Conservation (phyloP, 169 alveolate species). For the Nephromyces sp. region DNA sequence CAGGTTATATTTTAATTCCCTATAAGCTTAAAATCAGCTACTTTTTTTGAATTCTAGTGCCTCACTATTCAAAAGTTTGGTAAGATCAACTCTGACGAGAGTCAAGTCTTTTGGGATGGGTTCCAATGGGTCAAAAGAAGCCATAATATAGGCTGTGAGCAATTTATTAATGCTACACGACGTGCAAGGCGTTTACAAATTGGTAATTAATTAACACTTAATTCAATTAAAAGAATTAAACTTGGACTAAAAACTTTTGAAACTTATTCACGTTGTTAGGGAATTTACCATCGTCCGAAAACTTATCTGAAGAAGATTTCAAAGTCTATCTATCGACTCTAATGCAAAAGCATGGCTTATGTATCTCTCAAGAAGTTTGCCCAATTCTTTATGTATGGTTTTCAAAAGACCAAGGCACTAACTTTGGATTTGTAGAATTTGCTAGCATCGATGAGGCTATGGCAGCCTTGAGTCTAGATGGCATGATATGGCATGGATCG, state of each 20-base stretch:
- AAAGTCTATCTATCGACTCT: conserved; percentile 9
- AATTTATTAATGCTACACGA: conserved; percentile 22
- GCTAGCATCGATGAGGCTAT: conserved; percentile 20
- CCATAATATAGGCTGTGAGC: background rate
- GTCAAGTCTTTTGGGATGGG: conserved; percentile 31
- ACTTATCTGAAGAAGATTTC: conserved; percentile 18
- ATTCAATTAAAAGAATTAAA: background rate
- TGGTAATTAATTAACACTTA: conserved; percentile 4
- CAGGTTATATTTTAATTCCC: conserved; percentile 1
- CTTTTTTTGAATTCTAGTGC: background rate
- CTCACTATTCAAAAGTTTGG: conserved; percentile 24
- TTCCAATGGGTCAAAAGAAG: conserved; percentile 26
- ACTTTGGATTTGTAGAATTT: conserved; percentile 26
- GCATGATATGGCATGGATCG: conserved; percentile 23
- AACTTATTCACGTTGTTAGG: conserved; percentile 9
- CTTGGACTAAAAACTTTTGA: background rate
- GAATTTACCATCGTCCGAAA: conserved; percentile 9
- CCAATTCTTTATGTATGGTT: conserved; percentile 29
- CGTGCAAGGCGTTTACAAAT: conserved; percentile 21
- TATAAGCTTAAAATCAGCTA: background rate
- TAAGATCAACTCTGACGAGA: conserved; percentile 2
- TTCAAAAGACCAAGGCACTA: conserved; percentile 16
- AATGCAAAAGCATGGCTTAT: background rate
- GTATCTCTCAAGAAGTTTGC: background rate
- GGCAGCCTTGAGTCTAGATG: conserved; percentile 10